Conservation (phyloP, 2,329 filamentous ascomycete genomes). For the Alternaria viburni region DNA sequence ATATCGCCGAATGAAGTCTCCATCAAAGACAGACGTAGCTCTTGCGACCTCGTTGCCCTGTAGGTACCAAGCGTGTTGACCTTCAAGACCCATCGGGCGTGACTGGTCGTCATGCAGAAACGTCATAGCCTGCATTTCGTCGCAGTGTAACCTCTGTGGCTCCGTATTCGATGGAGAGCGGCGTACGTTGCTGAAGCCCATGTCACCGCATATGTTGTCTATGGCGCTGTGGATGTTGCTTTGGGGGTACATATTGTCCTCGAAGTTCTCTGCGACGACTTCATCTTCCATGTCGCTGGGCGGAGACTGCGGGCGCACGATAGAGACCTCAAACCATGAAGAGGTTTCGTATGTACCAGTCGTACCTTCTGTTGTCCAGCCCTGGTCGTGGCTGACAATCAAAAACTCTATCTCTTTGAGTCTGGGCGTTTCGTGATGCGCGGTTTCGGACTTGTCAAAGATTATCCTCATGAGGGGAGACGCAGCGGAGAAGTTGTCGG, state of each 20-base stretch:
- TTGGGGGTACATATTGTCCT: background rate
- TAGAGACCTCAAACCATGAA: constrained; percentile 31
- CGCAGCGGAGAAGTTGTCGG: constrained; percentile 8
- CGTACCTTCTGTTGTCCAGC: constrained; percentile 23
- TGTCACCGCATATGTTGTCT: background rate
- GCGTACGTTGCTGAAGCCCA: constrained; percentile 2
- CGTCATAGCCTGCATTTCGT: constrained; percentile 15
- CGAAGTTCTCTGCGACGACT: background rate
- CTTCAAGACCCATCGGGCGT: constrained; percentile 8
- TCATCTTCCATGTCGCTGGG: background rate
- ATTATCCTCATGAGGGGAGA: constrained; percentile 10
- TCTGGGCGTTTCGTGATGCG: constrained; percentile 1
- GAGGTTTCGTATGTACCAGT: constrained; percentile 22
- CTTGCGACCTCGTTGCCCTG: constrained; percentile 27
- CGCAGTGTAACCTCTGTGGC: constrained; percentile 13
- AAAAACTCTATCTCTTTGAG: constrained; percentile 23
- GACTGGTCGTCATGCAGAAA: background rate
- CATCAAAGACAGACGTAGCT: constrained; percentile 15
- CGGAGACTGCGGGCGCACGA: background rate
- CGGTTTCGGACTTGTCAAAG: background rate
- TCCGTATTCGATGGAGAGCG: constrained; percentile 12
- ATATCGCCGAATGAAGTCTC: constrained; percentile 19
- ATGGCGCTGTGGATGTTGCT: background rate
- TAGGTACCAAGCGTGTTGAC: constrained; percentile 26
- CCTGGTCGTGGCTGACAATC: constrained; percentile 29